Evolutionary conservation across 2,329 filamentous ascomycete genomes (phyloP).

Genomic region (Trichoderma aggressivum): DNA sequence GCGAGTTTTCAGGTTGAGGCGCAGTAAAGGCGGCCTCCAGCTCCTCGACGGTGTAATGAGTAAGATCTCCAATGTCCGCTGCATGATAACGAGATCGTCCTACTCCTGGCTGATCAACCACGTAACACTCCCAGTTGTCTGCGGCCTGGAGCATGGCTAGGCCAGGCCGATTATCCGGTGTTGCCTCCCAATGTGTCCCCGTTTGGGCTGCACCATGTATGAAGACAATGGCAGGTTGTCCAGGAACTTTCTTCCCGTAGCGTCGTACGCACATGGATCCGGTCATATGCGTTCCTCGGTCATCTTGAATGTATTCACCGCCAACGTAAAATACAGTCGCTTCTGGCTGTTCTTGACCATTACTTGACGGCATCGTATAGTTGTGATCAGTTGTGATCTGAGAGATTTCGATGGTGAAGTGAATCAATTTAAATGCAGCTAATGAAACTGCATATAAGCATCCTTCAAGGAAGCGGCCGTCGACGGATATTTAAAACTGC

Average conservation of each 20-base stretch:
- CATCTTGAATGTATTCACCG: background rate
- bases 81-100: background rate
- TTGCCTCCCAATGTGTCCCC: background rate
- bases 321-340: background rate
- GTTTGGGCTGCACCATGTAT: background rate
- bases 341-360: background rate
- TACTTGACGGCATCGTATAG: background rate
- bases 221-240: background rate
- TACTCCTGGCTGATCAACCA: background rate
- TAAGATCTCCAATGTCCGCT: background rate
- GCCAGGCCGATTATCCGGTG: background rate
- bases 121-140: slow-evolving; percentile 1
- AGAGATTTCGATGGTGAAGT: background rate
- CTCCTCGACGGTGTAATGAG: background rate
- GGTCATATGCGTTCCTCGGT: background rate
- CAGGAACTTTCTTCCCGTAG: background rate
- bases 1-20: background rate
- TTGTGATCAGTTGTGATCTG: background rate
- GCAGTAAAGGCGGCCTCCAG: background rate
- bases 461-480: background rate
- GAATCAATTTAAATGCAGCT: background rate
- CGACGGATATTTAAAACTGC: background rate
- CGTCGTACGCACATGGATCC: background rate
- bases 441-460: background rate
- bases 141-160: background rate